Base-by-base conservation (phyloP, 768 basidiomycete genomes). In the Gyrodon lividus region DNA sequence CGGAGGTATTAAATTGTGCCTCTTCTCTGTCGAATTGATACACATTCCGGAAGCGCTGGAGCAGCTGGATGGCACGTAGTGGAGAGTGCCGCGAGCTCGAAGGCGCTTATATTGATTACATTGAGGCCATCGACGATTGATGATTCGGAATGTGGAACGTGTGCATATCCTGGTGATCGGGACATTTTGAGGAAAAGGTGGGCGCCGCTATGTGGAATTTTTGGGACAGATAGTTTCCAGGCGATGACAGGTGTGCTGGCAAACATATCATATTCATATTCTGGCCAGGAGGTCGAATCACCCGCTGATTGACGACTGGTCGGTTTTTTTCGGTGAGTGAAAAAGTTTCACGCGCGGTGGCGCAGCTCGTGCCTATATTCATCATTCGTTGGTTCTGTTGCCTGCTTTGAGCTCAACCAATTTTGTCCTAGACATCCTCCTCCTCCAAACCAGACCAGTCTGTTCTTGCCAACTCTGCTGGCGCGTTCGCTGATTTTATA, bases 281-380 rank as follows among this genome's bases (percentile, higher is more conserved):
- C n/a, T n/a, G n/a, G n/a, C n/a, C n/a, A n/a, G n/a, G n/a, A n/a
- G n/a, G n/a, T n/a, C n/a, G n/a, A n/a, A n/a, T n/a, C n/a, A n/a
- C n/a, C n/a, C n/a, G n/a, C n/a, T n/a, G n/a, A n/a, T n/a, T n/a
- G n/a, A n/a, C n/a, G n/a, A n/a, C n/a, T n/a, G n/a, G n/a, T n/a
- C n/a, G n/a, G 48, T 39, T 30, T 42, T 49, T 49, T 49, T 49
- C 48, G 48, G 48, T 49, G 47, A 12, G 31, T 31, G 31, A 9
- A 23, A 28, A 38, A 49, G 37, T 20, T 37, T 17, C 35, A 41
- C 20, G 19, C 22, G 13, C 48, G 48, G 48, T 50, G 48, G 48
- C 48, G 26, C 38, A 26, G 48, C 20, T 20, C 39, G 40, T 50
- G 24, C 9, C 39, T 49, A 31, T 22, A 40, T 49, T 19, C 48